A percentile compares a stretch with the other conserved stretches of the same genome.
Conservation (phyloP, 2,329 filamentous ascomycete genomes). For the Allantophomopsis cytisporea region DNA sequence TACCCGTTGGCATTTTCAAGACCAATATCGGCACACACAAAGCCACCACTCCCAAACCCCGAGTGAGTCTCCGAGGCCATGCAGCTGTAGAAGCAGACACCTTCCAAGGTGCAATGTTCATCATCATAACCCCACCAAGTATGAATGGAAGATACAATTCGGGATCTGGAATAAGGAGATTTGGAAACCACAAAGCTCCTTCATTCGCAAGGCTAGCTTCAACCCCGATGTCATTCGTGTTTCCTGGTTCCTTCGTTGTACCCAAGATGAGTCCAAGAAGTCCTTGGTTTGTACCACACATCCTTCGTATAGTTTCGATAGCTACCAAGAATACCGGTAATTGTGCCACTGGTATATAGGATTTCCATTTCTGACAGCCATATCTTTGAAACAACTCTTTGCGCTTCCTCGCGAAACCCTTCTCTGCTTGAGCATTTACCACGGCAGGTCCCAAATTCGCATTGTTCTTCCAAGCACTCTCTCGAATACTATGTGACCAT, state of each 20-base stretch:
- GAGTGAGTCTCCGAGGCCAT: constrained; percentile 13
- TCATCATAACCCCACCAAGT: constrained; percentile 31
- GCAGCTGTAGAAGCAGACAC: constrained; percentile 4
- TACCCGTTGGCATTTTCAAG: constrained; percentile 25
- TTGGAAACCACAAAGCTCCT: constrained; percentile 46
- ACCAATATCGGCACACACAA: constrained; percentile 23
- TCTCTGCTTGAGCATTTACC: constrained; percentile 5
- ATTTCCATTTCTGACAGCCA: constrained; percentile 19
- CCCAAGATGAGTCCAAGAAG: constrained; percentile 16
- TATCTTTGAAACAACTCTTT: constrained; percentile 19
- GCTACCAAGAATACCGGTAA: constrained; percentile 29
- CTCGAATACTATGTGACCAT: constrained; percentile 18
- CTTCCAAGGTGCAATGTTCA: constrained; percentile 23
- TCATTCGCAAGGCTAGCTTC: constrained; percentile 37
- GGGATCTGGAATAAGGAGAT: constrained; percentile 39
- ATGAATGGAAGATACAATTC: constrained; percentile 31
- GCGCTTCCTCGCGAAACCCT: constrained; percentile 12
- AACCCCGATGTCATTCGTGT: constrained; percentile 13
- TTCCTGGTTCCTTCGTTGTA: constrained; percentile 4
- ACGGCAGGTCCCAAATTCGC: constrained; percentile 11
- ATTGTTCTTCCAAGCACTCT: constrained; percentile 12
- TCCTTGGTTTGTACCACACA: constrained; percentile 27
- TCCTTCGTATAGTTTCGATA: constrained; percentile 31
- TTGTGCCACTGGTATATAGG: constrained; percentile 21
- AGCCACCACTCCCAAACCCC: constrained; percentile 21